A percentile compares a stretch with the other conserved stretches of the same genome.
Evolutionary conservation across 768 basidiomycete species (phyloP).

Genomic region (Boletus eberwhitei): DNA sequence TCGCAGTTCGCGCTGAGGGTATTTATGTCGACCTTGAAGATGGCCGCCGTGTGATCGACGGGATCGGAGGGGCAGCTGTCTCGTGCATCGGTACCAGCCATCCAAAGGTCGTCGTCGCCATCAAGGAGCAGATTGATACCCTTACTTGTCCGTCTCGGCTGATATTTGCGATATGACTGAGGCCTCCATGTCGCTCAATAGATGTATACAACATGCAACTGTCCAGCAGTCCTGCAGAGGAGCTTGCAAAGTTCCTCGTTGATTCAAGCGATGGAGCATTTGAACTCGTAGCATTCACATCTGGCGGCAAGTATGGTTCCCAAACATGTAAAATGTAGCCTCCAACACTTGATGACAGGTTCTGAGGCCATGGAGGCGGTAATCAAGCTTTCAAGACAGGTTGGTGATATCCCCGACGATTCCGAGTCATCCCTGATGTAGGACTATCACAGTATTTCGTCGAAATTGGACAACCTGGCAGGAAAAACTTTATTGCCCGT

Average conservation of each 20-base stretch:
- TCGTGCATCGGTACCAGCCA: slow-evolving; percentile 73
- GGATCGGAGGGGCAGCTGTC: slow-evolving; percentile 84
- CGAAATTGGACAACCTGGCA: slow-evolving; percentile 65
- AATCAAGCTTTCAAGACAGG: slow-evolving; percentile 80
- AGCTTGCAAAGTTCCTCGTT: slow-evolving; percentile 64
- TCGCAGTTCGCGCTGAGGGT: slow-evolving; percentile 64
- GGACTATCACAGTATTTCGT: slow-evolving; percentile 53
- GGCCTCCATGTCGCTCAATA: slow-evolving; percentile 22
- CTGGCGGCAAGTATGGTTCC: slow-evolving; percentile 53
- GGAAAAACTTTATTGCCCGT: slow-evolving; percentile 77
- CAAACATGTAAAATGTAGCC: background rate
- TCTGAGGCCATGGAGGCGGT: slow-evolving; percentile 88
- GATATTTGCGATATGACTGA: background rate
- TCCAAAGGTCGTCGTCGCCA: slow-evolving; percentile 65
- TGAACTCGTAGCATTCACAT: slow-evolving; percentile 63
- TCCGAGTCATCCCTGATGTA: slow-evolving; percentile 6
- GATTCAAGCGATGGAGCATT: slow-evolving; percentile 73
- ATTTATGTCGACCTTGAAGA: slow-evolving; percentile 70
- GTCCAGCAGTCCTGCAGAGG: slow-evolving; percentile 77
- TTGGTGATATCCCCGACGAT: slow-evolving; percentile 25
- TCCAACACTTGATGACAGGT: slow-evolving; percentile 42
- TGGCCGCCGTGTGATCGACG: slow-evolving; percentile 70
- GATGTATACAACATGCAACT: slow-evolving; percentile 89
- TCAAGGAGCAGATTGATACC: slow-evolving; percentile 78
- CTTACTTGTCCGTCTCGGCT: slow-evolving; percentile 57